phyloP scores from a whole-genome alignment of 495 filamentous ascomycete genomes.

The Penicillium diatomitis region DNA sequence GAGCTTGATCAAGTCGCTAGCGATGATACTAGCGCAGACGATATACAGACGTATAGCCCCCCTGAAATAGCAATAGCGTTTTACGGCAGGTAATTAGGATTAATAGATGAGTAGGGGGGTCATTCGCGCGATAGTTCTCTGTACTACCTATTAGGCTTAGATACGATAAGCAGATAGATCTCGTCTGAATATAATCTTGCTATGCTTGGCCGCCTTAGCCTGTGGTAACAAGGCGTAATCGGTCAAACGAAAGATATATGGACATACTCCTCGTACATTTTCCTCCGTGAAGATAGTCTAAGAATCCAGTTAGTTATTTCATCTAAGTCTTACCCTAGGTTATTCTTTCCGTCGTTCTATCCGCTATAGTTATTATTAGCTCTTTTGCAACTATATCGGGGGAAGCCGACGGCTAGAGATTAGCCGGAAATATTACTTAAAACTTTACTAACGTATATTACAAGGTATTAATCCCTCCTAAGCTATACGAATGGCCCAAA shows the following conservation, averaged over 20 bases:
- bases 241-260: constrained; percentile 4
- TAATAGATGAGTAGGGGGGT: background rate
- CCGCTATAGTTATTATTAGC: background rate
- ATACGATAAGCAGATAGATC: constrained; percentile 4
- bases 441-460: background rate
- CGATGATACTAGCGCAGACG: background rate
- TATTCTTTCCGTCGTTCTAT: constrained; percentile 1
- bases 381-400: background rate
- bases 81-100: background rate
- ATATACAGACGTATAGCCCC: background rate
- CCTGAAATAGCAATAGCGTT: background rate
- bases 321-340: background rate
- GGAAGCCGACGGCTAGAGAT: background rate
- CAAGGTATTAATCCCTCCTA: background rate
- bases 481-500: constrained; percentile 1
- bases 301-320: constrained; percentile 1
- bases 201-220: constrained; percentile 1
- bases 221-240: constrained; percentile 3
- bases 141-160: background rate
- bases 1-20: background rate
- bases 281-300: background rate
- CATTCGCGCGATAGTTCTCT: constrained; percentile 1
- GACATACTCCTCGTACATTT: background rate
- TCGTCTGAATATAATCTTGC: constrained; percentile 3
- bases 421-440: background rate